Percentiles rank a stretch among this genome's conserved stretches.
Conservation (phyloP, 345 rosid species). For the Durio zibethinus region DNA sequence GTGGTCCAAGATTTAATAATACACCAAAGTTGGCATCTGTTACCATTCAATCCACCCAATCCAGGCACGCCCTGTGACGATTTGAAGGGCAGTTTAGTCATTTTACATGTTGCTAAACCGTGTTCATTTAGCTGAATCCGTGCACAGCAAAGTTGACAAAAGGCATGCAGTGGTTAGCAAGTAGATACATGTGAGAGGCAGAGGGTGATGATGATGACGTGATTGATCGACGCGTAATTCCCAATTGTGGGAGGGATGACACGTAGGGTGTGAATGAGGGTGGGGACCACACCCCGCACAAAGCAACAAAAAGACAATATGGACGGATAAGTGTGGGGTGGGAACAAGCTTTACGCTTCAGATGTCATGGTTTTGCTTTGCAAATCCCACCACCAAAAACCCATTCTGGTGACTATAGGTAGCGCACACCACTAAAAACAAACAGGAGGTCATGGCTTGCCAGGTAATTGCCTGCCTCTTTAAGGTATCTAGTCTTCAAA, state of each 20-base stretch:
- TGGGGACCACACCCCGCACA: constrained; percentile 42
- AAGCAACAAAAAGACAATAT: constrained; percentile 32
- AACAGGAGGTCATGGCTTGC: not conserved
- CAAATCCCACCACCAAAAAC: constrained; percentile 30
- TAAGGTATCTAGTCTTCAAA: no score
- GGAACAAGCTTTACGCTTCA: constrained; percentile 32
- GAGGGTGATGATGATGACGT: no score
- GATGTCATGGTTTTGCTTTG: constrained; percentile 57
- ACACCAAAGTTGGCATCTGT: not conserved
- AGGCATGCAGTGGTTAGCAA: constrained; percentile 16
- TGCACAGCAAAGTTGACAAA: constrained; percentile 22
- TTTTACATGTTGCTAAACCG: not conserved
- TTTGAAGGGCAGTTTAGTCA: constrained; percentile 15
- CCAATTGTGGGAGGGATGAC: not conserved
- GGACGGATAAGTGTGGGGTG: constrained; percentile 21
- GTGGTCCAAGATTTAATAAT: not conserved
- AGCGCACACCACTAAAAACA: not conserved
- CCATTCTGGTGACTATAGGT: not conserved
- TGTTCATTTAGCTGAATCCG: constrained; percentile 4
- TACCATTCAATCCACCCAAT: not conserved
- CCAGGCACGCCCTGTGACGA: not conserved
- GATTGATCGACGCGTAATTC: constrained; percentile 25
- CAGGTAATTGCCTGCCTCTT: no score
- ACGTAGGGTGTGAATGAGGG: constrained; percentile 22
- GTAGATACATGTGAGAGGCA: not conserved